Evolutionary conservation across 169 alveolate genomes (phyloP).

Genomic region (Amoebophrya sp.): DNA sequence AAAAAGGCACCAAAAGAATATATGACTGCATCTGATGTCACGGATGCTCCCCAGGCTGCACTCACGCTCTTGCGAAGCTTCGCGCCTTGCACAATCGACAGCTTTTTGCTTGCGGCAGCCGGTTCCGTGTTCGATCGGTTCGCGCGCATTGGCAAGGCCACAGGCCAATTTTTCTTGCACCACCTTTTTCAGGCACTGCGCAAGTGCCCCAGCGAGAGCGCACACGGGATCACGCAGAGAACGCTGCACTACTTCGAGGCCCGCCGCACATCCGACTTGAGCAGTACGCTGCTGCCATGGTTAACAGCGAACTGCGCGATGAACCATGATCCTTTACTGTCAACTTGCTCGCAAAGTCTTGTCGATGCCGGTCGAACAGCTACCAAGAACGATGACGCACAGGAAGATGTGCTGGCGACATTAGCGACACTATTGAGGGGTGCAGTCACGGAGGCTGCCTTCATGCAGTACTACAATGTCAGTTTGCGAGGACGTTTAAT

Average conservation of each 20-base stretch:
- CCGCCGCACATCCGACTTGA: not conserved
- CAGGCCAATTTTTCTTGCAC: not conserved
- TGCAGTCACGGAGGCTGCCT: not conserved
- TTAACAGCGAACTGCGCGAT: not conserved
- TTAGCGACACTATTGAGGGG: not conserved
- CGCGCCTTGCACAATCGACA: not conserved
- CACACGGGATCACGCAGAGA: not conserved
- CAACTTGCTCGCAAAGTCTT: too few relatives aligned
- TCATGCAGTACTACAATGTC: not conserved
- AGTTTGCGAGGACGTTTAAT: not conserved
- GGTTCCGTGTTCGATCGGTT: not conserved
- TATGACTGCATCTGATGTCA: too few relatives aligned
- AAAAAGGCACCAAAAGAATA: too few relatives aligned
- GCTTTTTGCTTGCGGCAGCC: not conserved
- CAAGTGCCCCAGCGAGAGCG: not conserved
- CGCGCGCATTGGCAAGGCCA: not conserved
- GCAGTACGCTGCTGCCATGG: not conserved
- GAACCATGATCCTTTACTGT: too few relatives aligned
- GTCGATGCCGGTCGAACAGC: too few relatives aligned
- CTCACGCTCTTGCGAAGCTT: not conserved
- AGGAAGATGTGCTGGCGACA: not conserved
- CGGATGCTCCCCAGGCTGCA: too few relatives aligned
- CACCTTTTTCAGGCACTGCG: not conserved
- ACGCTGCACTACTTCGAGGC: not conserved
- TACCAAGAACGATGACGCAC: not conserved